Evolutionary conservation across 352 stramenopile genomes (phyloP), one percentile per base, ranked within the genome.

Genomic region (Globisporangium paroecandrum): DNA sequence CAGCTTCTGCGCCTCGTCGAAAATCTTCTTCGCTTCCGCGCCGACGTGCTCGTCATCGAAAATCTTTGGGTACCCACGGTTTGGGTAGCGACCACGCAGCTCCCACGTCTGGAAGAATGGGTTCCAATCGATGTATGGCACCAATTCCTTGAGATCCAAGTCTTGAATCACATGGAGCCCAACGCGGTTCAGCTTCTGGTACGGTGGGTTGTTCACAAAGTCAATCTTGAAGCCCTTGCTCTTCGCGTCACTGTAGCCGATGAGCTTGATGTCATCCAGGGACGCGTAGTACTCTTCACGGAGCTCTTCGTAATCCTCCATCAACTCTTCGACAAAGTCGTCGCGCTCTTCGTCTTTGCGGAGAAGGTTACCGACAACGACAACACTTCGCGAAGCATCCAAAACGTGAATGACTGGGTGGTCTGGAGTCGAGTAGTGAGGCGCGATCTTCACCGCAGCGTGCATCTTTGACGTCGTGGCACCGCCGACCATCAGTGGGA

Each of bases 71-170:
- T 99, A 99, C 22, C 96, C 96, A 74, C 97, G 89, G 78, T 99
- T 99, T 27, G 97, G 97, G 76, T 99, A 99, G 55, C 96, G 90
- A 25, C 97, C 97, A 65, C 97, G 85, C 51, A 99, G 81, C 72
- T 99, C 96, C 96, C 96, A 99, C 34, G 94, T 99, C 81, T 99
- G 96, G 84, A 99, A 99, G 79, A 99, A 99, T 15, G 97, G 97
- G 73, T 99, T 99, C 97, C 97, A 99, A 76, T 99, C 97, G 69
- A 99, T 99, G 77, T 96, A 98, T n/a, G 94, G 93, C 22, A 98
- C 83, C 36, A 98, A 76, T 55, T 97, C 85, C 66, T 94, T 81
- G 7, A 99, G 71, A 10, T 77, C 77, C 41, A 97, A 77, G 62
- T 91, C 76, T 60, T 98, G 88, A 51, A 98, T 86, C 3, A 98